phyloP scores from a whole-genome alignment of 78 protist species.

The Tieghemostelium lacteum region DNA sequence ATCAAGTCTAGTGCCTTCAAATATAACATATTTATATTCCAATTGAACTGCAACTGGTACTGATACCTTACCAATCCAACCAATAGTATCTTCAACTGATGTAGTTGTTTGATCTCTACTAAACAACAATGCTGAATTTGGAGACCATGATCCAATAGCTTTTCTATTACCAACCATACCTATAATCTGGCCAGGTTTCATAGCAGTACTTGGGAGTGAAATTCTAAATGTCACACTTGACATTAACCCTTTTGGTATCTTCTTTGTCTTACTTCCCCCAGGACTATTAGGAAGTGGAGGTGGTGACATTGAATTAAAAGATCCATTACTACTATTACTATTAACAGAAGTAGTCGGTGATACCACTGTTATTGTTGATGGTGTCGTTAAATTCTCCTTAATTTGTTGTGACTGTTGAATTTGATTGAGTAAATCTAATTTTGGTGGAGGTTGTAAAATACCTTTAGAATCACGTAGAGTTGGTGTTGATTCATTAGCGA shows the following conservation, averaged over 20 bases:
- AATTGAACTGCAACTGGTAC: conserved; percentile 63
- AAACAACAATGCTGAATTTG: conserved; percentile 33
- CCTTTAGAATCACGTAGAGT: conserved; percentile 33
- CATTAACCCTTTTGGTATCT: conserved; percentile 36
- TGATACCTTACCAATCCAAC: conserved; percentile 62
- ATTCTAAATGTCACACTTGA: conserved; percentile 61
- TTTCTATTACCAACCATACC: conserved; percentile 76
- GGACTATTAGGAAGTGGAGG: background rate
- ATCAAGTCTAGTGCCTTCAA: conserved; percentile 49
- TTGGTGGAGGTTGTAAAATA: background rate
- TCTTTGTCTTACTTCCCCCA: conserved; percentile 9
- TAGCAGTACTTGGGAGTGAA: background rate
- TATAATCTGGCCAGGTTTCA: conserved; percentile 28
- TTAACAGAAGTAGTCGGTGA: background rate
- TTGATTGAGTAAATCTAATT: background rate
- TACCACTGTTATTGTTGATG: background rate
- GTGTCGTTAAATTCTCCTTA: background rate
- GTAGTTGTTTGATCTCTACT: background rate
- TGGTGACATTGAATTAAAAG: background rate
- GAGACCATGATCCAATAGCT: conserved; percentile 70
- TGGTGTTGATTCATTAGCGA: background rate
- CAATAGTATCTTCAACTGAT: background rate
- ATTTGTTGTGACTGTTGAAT: background rate
- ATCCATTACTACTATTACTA: background rate
- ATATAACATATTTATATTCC: conserved; percentile 62